Evolutionary conservation across 2,329 filamentous ascomycete genomes (phyloP).

Genomic region (Talaromyces sp.): DNA sequence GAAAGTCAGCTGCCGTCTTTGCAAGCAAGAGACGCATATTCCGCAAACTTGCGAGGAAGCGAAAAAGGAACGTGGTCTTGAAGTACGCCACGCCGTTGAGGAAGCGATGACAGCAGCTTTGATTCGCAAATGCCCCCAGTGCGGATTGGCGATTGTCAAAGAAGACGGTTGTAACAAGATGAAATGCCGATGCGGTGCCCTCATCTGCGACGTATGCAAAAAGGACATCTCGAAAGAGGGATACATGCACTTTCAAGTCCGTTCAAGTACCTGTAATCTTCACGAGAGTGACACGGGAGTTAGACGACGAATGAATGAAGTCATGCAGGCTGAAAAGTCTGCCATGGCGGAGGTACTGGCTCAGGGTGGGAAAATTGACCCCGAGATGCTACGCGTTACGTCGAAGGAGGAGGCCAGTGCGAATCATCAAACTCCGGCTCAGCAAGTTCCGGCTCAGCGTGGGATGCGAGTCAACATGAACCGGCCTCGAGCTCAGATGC

Average conservation of each 20-base stretch:
- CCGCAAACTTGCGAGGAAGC: constrained; percentile 70
- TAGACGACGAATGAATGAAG: constrained; percentile 28
- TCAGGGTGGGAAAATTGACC: constrained; percentile 22
- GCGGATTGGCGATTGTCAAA: constrained; percentile 76
- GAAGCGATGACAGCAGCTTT: constrained; percentile 81
- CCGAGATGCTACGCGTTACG: constrained; percentile 12
- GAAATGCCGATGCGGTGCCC: constrained; percentile 60
- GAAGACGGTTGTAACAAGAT: constrained; percentile 81
- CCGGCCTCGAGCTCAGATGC: background rate
- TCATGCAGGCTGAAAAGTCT: constrained; percentile 30
- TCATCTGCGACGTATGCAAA: constrained; percentile 64
- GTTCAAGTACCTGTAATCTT: constrained; percentile 41
- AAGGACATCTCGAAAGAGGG: constrained; percentile 56
- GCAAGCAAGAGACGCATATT: constrained; percentile 66
- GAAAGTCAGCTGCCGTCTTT: constrained; percentile 65
- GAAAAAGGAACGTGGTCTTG: constrained; percentile 58
- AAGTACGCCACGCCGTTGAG: constrained; percentile 67
- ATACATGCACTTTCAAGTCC: constrained; percentile 67
- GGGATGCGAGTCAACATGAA: background rate
- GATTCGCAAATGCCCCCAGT: constrained; percentile 67
- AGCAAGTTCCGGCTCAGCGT: background rate
- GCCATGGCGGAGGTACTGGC: constrained; percentile 31
- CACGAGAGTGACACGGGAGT: constrained; percentile 21
- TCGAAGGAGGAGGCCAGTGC: background rate
- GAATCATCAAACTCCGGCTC: no score